Evolutionary conservation across 768 basidiomycete species (phyloP).

Genomic region (Pisolithus albus): DNA sequence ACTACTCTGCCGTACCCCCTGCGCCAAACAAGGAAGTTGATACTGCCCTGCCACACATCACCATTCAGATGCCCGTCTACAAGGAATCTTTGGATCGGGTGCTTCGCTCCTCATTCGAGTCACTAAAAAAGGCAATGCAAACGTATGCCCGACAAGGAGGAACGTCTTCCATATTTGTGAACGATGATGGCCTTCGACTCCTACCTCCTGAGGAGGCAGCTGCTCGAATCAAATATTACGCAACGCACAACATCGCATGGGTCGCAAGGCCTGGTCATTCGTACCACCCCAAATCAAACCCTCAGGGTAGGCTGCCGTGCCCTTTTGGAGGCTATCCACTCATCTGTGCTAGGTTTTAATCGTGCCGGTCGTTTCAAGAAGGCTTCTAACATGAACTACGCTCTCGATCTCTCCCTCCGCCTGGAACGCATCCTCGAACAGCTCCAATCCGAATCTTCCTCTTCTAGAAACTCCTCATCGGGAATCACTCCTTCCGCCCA

Average conservation of each 20-base stretch:
- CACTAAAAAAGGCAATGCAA: constrained; percentile 54
- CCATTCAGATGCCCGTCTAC: constrained; percentile 54
- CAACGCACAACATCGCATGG: constrained; percentile 52
- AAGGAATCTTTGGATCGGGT: constrained; percentile 48
- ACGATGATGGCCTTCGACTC: constrained; percentile 56
- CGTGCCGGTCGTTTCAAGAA: constrained; percentile 85
- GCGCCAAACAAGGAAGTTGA: constrained; percentile 39
- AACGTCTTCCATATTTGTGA: constrained; percentile 49
- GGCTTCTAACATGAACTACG: constrained; percentile 89
- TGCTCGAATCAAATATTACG: constrained; percentile 46
- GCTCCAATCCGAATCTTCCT: constrained; percentile 22
- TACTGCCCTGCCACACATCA: constrained; percentile 40
- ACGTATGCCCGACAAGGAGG: constrained; percentile 65
- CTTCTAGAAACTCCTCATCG: constrained; percentile 17
- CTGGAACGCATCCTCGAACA: constrained; percentile 25
- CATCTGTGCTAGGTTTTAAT: constrained; percentile 17
- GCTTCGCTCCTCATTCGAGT: constrained; percentile 46
- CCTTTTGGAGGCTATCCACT: constrained; percentile 40
- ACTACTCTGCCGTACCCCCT: constrained; percentile 43
- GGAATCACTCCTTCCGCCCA: constrained; percentile 12
- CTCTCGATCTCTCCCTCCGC: constrained; percentile 38
- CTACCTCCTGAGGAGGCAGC: constrained; percentile 41
- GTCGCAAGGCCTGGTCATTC: constrained; percentile 51
- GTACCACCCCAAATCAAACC: constrained; percentile 35
- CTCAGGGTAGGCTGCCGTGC: constrained; percentile 33